Base-by-base conservation (phyloP, 352 stramenopile genomes). In the Pythium brachiatum region DNA sequence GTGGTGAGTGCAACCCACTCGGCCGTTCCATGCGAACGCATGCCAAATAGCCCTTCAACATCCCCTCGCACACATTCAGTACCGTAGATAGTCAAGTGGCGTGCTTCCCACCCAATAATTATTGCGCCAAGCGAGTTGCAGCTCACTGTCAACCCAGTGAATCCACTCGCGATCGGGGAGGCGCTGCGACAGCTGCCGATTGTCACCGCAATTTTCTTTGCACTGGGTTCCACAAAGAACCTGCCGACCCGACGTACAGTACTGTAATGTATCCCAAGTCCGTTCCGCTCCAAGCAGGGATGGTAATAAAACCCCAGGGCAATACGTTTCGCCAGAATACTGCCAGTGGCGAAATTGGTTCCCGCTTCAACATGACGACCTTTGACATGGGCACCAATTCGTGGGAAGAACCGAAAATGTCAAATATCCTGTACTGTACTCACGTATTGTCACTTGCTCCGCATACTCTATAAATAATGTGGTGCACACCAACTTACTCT, bases 131-230 rank as follows among this genome's bases (percentile, higher is more conserved):
- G n/a, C n/a, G n/a, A n/a, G n/a, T n/a, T n/a, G n/a, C n/a, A n/a
- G n/a, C n/a, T n/a, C n/a, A 39, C 18, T 39, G n/a, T 7, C 18
- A 48, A 48, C 41, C 41, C 41, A 48, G 41, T 48, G 41, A 15
- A 48, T 48, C 41, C 41, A 48, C 8, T 48, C 41, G 41, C 41
- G 41, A 48, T 48, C 41, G 41, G 13, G 7, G 41, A 48, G n/a
- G 18, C 3, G n/a, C 41, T 48, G 41, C 41, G 41, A 48, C 41
- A 48, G 41, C 41, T 48, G 41, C 18, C n/a, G 41, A 48, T 48
- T 6, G 11, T 26, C 16, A 18, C 8, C n/a, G 20, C 41, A n/a
- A 48, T 20, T 26, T 13, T 48, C 26, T 48, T 48, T 48, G n/a
- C 41, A 25, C 41, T 48, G 41, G 41, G 18, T 48, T 48, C 41